Evolutionary conservation across 1,284 basidiomycete genomes (phyloP).

Genomic region (Malassezia arunalokei): DNA sequence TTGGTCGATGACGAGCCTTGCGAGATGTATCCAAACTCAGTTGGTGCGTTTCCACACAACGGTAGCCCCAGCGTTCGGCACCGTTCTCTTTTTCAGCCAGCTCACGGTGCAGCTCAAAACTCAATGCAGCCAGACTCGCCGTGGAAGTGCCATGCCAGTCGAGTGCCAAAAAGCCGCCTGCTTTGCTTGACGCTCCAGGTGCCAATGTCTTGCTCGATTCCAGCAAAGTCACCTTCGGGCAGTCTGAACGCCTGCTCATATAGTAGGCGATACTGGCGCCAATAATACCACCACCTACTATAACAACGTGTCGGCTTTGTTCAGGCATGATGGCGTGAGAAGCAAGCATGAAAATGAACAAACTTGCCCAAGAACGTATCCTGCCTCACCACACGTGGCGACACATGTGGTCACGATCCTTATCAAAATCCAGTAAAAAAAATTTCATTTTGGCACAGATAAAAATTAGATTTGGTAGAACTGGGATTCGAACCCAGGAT

Average conservation of each 20-base stretch:
- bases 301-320: constrained; percentile 24
- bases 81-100: constrained; percentile 64
- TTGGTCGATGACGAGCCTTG: constrained; percentile 16
- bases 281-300: constrained; percentile 57
- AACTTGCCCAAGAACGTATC: not conserved
- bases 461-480: constrained; percentile 18
- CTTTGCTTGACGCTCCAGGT: constrained; percentile 67
- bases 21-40: constrained; percentile 26
- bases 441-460: not conserved
- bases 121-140: constrained; percentile 57
- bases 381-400: not conserved
- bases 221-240: constrained; percentile 51
- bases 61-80: constrained; percentile 67
- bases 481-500: constrained; percentile 22
- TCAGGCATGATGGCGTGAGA: constrained; percentile 13
- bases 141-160: constrained; percentile 55
- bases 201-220: constrained; percentile 59
- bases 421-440: not conserved
- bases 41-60: constrained; percentile 52
- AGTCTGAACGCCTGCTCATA: constrained; percentile 44
- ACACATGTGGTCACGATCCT: not conserved
- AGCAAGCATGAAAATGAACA: not conserved
- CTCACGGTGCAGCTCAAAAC: constrained; percentile 65
- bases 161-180: constrained; percentile 76
- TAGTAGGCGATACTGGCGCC: constrained; percentile 75